Base-by-base conservation (phyloP, 495 filamentous ascomycete species). In the Neurospora intermedia region DNA sequence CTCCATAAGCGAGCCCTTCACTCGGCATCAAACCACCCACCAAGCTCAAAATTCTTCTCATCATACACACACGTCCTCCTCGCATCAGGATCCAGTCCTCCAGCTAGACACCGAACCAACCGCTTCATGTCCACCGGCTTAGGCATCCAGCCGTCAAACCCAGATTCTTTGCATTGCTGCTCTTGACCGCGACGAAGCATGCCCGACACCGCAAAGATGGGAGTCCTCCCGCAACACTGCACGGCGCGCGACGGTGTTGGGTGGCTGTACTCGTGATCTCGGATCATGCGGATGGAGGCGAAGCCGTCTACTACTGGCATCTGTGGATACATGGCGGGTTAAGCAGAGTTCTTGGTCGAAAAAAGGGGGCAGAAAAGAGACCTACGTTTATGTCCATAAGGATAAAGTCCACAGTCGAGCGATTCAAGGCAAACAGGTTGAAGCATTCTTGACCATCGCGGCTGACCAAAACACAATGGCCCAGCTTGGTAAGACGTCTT, bases 381-480 rank as follows among this genome's bases (percentile, higher is more conserved):
- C 76, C 72, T 23, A 78, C 77, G 38, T 77, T 78, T 15, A 78
- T 48, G 69, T 78, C 77, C 73, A 78, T 75, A n/a, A 78, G 69
- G 9, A 78, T 59, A 73, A 78, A 78, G 41, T 78, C 77, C 16
- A 73, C 35, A 1, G 73, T 77, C 1, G 77, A 69, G 15, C 75
- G 75, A 71, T 78, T 73, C 2, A 46, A 13, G 2, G 62, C 45
- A 66, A 94, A 93, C 3, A 83, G 81, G 73, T 83, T 85, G 6
- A 88, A 90, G 76, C 93, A 96, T 74, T 93, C 92, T 77, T 94
- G 90, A 1, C 93, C 93, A 75, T 96, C 94, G 38, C 89, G 81
- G 0, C 91, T 93, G n/a, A 93, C 77, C 20, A 84, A 75, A 0
- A 93, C 89, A 18, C 84, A 82, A 76, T 96, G 91, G 0, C 92